Evolutionary conservation across 202 grass and related monocot genomes (phyloP), one percentile per base, ranked within the genome.

Genomic region (Brachypodium distachyon): DNA sequence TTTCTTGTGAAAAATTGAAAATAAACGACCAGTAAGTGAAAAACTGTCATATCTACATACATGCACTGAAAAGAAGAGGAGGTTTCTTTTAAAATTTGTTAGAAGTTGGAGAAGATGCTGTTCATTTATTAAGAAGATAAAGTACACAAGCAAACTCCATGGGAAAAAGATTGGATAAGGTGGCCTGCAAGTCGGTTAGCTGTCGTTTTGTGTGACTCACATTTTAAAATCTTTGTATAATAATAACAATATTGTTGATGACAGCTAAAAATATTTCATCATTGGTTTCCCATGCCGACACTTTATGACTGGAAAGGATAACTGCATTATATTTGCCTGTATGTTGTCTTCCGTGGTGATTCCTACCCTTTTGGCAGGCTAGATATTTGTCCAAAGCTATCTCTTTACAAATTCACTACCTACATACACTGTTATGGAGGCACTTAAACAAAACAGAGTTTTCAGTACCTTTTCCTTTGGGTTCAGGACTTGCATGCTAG

Each of bases 381-480:
- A 26, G 31, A 68, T 56, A 22, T 77, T 84, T 29, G 32, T 65
- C 70, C 49, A 69, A 61, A 77, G 27, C 37, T 84, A 49, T 29
- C 46, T 21, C 17, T 0, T 34, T 53, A 69, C 50, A 28, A 59
- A 61, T 58, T 19, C 16, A 57, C 4, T 40, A 43, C 48, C 52
- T 82, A 21, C 19, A 46, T 73, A 37, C 50, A 9, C 50, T 78
- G 68, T 47, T 85, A 76, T n/a, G 47, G 48, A 63, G 61, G 48
- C 32, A 58, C 22, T 49, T 73, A n/a, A 28, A 16, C 57, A 63
- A 64, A 54, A 28, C 48, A 32, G 4, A 79, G 32, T 76, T 51
- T 61, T 23, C 59, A 27, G 16, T 27, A 63, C 7, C 26, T 44
- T 73, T 17, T 41, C 44, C 16, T 73, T 81, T 67, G 2, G 14